phyloP scores from a whole-genome alignment of 345 rosid species.

The Gossypium ekmanianum region DNA sequence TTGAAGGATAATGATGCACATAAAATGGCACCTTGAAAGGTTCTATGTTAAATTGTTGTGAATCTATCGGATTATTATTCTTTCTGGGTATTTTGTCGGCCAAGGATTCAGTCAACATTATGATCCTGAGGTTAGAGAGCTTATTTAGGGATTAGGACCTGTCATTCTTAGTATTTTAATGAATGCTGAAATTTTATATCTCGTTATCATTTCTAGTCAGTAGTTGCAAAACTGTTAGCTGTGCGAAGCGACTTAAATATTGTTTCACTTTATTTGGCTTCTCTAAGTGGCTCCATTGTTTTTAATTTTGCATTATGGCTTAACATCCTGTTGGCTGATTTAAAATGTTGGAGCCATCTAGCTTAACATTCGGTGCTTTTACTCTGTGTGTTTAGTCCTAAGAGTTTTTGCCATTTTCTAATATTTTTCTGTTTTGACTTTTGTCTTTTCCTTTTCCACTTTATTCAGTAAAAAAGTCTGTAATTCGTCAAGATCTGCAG shows the following conservation, averaged over 20 bases:
- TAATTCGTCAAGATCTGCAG: conserved; percentile 52
- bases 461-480: conserved; percentile 62
- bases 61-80: background rate
- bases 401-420: conserved; percentile 6
- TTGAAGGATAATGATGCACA: background rate
- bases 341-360: background rate
- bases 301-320: background rate
- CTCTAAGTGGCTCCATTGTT: background rate
- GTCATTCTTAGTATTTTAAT: background rate
- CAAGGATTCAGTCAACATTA: background rate
- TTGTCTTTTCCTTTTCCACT: conserved; percentile 8
- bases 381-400: too few relatives aligned
- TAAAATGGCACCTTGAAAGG: background rate
- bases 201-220: background rate
- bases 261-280: conserved; percentile 2
- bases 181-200: background rate
- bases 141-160: background rate
- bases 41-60: background rate
- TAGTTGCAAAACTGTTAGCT: background rate
- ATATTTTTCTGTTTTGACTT: conserved; percentile 10
- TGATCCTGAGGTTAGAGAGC: background rate
- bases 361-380: background rate
- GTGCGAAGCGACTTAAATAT: background rate
- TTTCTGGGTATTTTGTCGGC: background rate
- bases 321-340: background rate